Percentiles rank a stretch among this genome's conserved stretches.
These are phyloP conservation scores for Tetracentron sinense DNA, from an alignment of 164 flowering plant species.

Conservation along the genomic window DNA sequence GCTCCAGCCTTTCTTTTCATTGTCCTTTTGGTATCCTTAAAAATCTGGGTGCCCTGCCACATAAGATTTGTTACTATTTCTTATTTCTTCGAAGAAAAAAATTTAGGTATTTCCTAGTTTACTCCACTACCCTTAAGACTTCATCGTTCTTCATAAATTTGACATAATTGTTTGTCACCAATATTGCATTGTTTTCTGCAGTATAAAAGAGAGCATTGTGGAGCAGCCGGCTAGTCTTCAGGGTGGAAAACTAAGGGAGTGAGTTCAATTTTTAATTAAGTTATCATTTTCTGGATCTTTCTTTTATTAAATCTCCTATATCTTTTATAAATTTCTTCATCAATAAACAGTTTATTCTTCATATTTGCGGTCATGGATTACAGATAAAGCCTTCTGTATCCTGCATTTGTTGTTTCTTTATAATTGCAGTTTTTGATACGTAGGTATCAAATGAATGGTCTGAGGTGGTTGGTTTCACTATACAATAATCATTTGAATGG, in stretches of 20 bases:
- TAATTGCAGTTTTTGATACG: slow-evolving; percentile 7
- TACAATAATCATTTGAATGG: slow-evolving; percentile 98
- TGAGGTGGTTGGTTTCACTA: slow-evolving; percentile 91
- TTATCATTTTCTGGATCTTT: neutral
- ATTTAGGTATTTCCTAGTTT: neutral
- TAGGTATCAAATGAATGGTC: slow-evolving; percentile 99
- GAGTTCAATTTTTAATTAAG: slow-evolving; percentile 30
- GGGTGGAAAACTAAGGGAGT: slow-evolving; percentile 97
- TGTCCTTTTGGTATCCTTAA: no score
- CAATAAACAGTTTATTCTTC: neutral
- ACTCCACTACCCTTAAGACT: no score
- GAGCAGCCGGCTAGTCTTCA: slow-evolving; percentile 75
- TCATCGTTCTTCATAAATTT: neutral
- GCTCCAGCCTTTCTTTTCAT: no score
- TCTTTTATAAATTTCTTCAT: no score
- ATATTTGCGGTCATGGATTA: neutral
- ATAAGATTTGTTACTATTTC: neutral
- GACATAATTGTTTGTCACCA: neutral
- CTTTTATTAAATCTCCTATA: neutral
- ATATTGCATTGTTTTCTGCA: slow-evolving; percentile 36
- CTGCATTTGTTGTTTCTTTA: neutral
- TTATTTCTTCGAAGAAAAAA: neutral
- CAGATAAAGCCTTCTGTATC: neutral
- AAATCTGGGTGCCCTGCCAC: no score
- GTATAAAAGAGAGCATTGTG: slow-evolving; percentile 79